These are phyloP conservation scores for Paraphoma sp. DNA, from an alignment of 2,329 filamentous ascomycete genomes.

Conservation along the genomic window DNA sequence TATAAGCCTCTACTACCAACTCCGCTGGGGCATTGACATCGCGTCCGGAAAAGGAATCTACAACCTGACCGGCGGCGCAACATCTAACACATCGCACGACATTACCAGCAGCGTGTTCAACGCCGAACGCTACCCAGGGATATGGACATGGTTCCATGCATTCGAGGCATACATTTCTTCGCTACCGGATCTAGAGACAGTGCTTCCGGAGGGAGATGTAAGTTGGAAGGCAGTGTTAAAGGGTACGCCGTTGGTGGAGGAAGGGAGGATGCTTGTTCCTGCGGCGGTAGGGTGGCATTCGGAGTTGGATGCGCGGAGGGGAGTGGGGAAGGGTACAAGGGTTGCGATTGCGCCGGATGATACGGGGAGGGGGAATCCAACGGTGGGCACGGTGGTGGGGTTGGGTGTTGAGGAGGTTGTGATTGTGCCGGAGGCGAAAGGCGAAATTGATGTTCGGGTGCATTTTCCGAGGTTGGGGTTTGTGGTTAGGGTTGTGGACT, in stretches of 20 bases:
- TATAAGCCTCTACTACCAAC: conserved; percentile 48
- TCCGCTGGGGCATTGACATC: conserved; percentile 50
- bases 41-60: conserved; percentile 41
- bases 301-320: conserved; percentile 36
- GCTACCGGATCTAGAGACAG: conserved; percentile 35
- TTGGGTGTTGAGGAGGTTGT: conserved; percentile 51
- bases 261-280: conserved; percentile 37
- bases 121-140: conserved; percentile 42
- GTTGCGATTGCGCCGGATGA: conserved; percentile 50
- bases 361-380: conserved; percentile 49
- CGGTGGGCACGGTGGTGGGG: conserved; percentile 43
- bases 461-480: conserved; percentile 53
- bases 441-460: conserved; percentile 43
- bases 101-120: conserved; percentile 45
- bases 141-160: conserved; percentile 45
- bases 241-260: background rate
- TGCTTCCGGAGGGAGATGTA: conserved; percentile 7
- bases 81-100: conserved; percentile 25
- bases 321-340: conserved; percentile 35
- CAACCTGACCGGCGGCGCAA: conserved; percentile 46
- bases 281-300: conserved; percentile 30
- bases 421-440: conserved; percentile 39
- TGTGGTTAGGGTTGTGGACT: conserved; percentile 32
- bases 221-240: conserved; percentile 15
- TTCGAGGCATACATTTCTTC: conserved; percentile 41